Base-by-base conservation (phyloP, 73 alveolate genomes). In the Urostyla sp. region DNA sequence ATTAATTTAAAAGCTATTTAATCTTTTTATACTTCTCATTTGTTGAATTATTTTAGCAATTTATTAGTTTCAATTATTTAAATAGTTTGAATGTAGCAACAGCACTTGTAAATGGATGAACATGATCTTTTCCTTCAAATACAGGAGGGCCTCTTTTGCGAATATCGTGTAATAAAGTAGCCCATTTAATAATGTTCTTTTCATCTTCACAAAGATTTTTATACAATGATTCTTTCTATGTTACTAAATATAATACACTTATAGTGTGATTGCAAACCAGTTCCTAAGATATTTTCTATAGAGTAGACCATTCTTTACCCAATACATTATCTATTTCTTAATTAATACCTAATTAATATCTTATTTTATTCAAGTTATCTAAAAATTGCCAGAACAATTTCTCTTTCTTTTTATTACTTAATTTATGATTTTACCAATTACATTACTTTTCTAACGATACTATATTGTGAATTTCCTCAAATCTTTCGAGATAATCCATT, bases 31-130 rank as follows among this genome's bases (percentile, higher is more conserved):
- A 2, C 60, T 52, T 23, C 3, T 11, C 6, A 5, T 51, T 36
- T 28, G 1, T 40, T 23, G 1, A 52, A 16, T 20, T 26, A 20
- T 35, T n/a, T 52, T 27, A 6, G 8, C 34, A 59, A 16, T 52
- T 16, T 5, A 80, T 63, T 0, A 80, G 45, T 1, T 58, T 63
- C 13, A 46, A n/a, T n/a, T 50, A 18, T 8, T 21, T 54, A 52
- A 83, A 57, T 10, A 54, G 35, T 34, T 40, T 53, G 0, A 83
- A 44, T 1, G 36, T 53, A 26, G 55, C 48, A 20, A 32, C 44
- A 28, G 87, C 92, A 16, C 87, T 56, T 30, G 32, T 40, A 46
- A 83, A 83, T 4, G 92, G 92, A 83, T 83, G 92, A 13, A 63
- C 50, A 30, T 73, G 87, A 50, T 83, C 92, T 34, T 73, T 83